These are phyloP conservation scores for Chlamydomonas sp. DNA, from an alignment of 139 green algal genomes.

Conservation along the genomic window DNA sequence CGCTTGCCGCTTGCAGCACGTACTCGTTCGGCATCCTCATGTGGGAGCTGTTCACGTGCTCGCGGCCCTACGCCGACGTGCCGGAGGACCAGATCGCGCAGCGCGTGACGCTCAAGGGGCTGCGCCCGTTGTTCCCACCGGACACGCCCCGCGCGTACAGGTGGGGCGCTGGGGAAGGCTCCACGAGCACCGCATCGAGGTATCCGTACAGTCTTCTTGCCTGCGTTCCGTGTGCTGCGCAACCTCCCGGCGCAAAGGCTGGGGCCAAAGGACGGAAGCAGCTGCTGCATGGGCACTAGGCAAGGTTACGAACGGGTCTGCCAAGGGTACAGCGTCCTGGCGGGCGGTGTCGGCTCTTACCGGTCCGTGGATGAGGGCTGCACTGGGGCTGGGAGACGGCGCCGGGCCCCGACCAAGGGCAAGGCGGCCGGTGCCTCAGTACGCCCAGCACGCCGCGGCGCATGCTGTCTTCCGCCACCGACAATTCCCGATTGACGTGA, in stretches of 20 bases:
- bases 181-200: background rate
- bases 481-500: background rate
- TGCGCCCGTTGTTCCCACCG: constrained; percentile 26
- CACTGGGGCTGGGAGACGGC: too few species aligned
- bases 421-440: background rate
- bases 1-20: too few species aligned
- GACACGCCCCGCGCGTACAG: constrained; percentile 29
- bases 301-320: too few species aligned
- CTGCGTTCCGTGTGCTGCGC: too few species aligned
- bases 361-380: too few species aligned
- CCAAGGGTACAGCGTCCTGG: too few species aligned
- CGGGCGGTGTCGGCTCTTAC: too few species aligned
- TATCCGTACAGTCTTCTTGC: too few species aligned
- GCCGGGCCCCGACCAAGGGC: background rate
- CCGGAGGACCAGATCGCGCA: constrained; percentile 30
- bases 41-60: constrained; percentile 43
- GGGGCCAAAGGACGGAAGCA: too few species aligned
- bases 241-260: too few species aligned
- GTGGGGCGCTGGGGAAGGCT: background rate
- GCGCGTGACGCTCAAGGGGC: constrained; percentile 19
- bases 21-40: constrained; percentile 46
- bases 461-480: background rate
- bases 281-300: too few species aligned
- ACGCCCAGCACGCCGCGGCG: background rate
- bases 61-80: constrained; percentile 29